Conservation (phyloP, 2,329 filamentous ascomycete genomes). For the Achaetomium macrosporum region DNA sequence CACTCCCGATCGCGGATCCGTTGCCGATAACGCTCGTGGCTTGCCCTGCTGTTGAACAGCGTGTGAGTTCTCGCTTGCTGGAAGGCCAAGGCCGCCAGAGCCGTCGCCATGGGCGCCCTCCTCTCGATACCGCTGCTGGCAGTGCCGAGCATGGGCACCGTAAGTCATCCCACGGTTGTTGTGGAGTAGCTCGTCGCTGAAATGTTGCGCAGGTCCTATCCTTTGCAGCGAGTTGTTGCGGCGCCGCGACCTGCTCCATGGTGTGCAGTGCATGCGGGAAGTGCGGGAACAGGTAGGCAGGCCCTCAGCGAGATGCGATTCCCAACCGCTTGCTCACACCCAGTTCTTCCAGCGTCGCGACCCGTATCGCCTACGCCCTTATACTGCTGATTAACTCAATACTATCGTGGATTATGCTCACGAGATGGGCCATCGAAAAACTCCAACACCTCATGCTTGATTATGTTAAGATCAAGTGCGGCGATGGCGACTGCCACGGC, state of each 20-base stretch:
- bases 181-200: neutral
- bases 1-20: neutral
- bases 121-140: conserved; percentile 86
- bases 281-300: conserved; percentile 78
- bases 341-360: conserved; percentile 65
- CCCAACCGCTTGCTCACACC: neutral
- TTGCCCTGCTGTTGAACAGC: neutral
- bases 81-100: neutral
- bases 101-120: conserved; percentile 71
- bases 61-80: neutral
- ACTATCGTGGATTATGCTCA: conserved; percentile 98
- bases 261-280: conserved; percentile 95
- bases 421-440: conserved; percentile 95
- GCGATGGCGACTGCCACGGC: conserved; percentile 84
- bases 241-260: conserved; percentile 92
- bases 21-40: neutral
- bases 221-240: conserved; percentile 85
- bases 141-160: conserved; percentile 77
- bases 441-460: conserved; percentile 86
- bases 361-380: conserved; percentile 91
- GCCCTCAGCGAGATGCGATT: neutral
- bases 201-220: conserved; percentile 56
- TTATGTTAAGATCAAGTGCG: conserved; percentile 92
- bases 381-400: conserved; percentile 96
- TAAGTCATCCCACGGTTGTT: conserved; percentile 44